Evolutionary conservation across 208 protist species (phyloP).

Genomic region (Leishmania mexicana): DNA sequence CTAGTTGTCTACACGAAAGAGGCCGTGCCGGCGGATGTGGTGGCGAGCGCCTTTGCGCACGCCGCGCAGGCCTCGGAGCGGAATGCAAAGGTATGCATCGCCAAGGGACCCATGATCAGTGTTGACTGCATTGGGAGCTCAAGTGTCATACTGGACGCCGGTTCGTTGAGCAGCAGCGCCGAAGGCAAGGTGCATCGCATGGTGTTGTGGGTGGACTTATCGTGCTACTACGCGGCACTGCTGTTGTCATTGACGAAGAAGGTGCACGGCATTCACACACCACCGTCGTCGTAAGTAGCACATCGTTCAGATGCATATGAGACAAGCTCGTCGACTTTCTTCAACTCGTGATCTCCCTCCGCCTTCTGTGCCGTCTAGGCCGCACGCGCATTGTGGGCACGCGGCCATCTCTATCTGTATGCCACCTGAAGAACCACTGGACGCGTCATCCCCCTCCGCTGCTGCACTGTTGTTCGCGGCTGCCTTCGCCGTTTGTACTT

Average conservation of each 20-base stretch:
- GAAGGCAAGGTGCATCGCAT: conserved; percentile 47
- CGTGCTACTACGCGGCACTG: conserved; percentile 23
- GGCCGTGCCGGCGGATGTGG: conserved; percentile 89
- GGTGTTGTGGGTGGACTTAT: conserved; percentile 62
- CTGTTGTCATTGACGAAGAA: conserved; percentile 19
- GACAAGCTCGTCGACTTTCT: not conserved
- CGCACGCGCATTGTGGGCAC: not conserved
- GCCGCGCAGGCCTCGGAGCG: conserved; percentile 37
- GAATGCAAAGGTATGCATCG: not conserved
- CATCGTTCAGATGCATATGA: not conserved
- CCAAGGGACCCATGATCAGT: conserved; percentile 44
- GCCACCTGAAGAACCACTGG: not conserved
- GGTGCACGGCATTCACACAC: conserved; percentile 13
- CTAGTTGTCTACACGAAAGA: conserved; percentile 92
- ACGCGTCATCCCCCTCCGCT: not conserved
- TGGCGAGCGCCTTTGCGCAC: conserved; percentile 85
- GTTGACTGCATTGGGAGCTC: conserved; percentile 40
- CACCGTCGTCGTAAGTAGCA: not conserved
- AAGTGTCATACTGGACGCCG: conserved; percentile 42
- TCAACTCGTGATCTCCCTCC: not conserved
- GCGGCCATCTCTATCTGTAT: conserved; percentile 4
- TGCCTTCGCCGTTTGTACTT: not conserved
- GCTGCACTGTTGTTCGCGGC: not conserved
- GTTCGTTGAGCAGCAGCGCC: conserved; percentile 29
- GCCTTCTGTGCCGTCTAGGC: not conserved